Percentiles rank a stretch among this genome's conserved stretches.
phyloP scores from a whole-genome alignment of 2,329 filamentous ascomycete genomes.

The Arthrobotrys entomopaga region DNA sequence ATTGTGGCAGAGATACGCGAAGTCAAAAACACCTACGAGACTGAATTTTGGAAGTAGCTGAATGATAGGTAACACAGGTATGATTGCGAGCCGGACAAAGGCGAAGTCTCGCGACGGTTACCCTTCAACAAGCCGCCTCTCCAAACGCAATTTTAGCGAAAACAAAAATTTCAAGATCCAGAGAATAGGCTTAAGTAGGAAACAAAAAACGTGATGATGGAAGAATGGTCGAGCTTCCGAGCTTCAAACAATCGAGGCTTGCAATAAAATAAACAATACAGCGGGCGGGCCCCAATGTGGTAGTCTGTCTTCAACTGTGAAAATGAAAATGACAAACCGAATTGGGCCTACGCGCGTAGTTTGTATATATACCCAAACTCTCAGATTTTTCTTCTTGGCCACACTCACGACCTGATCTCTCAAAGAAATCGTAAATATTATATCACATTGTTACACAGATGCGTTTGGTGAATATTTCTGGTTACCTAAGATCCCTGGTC shows the following conservation, averaged over 20 bases:
- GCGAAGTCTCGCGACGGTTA: background rate
- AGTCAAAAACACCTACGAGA: slow-evolving; percentile 41
- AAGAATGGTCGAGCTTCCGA: slow-evolving; percentile 16
- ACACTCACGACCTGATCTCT: no score
- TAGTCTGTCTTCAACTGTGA: slow-evolving; percentile 7
- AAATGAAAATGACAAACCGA: slow-evolving; percentile 14
- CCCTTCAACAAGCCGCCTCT: background rate
- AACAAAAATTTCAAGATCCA: background rate
- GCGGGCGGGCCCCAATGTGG: background rate
- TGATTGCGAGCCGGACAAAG: slow-evolving; percentile 2
- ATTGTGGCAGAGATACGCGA: slow-evolving; percentile 15
- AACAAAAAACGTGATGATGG: slow-evolving; percentile 8
- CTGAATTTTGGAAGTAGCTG: slow-evolving; percentile 23
- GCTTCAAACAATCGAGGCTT: slow-evolving; percentile 18
- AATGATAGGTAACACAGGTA: slow-evolving; percentile 11
- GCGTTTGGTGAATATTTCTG: slow-evolving; percentile 19
- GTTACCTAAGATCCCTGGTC: slow-evolving; percentile 10
- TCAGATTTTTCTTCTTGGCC: background rate
- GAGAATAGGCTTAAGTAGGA: slow-evolving; percentile 7
- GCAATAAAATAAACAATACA: slow-evolving; percentile 23
- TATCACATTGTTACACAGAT: slow-evolving; percentile 33
- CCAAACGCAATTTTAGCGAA: background rate
- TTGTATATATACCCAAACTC: slow-evolving; percentile 13
- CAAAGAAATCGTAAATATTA: slow-evolving; percentile 12
- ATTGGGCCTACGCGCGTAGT: background rate